Evolutionary conservation across 2,329 filamentous ascomycete genomes (phyloP).

Genomic region (Fonsecaea nubica): DNA sequence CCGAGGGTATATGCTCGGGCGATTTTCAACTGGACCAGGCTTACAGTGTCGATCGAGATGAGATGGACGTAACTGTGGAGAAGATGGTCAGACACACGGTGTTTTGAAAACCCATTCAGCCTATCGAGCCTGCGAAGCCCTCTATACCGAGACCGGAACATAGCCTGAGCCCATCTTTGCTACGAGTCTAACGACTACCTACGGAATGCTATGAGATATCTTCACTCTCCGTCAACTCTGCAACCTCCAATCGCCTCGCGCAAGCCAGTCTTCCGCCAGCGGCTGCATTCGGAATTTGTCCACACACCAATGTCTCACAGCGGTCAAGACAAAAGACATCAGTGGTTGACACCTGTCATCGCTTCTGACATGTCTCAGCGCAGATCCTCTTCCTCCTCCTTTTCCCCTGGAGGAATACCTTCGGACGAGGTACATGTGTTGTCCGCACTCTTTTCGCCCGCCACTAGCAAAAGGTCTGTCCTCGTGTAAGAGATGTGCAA

Average conservation of each 20-base stretch:
- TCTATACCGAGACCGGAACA: conserved; percentile 1
- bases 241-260: not conserved
- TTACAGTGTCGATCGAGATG: not conserved
- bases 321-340: not conserved
- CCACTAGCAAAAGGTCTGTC: not conserved
- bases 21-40: not conserved
- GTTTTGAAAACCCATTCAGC: not conserved
- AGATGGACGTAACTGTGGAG: conserved; percentile 2
- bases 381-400: not conserved
- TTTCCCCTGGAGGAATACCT: not conserved
- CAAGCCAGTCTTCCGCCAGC: not conserved
- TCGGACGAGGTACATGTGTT: not conserved
- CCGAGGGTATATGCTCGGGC: conserved; percentile 20
- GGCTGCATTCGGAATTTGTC: not conserved
- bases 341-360: not conserved
- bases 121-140: not conserved
- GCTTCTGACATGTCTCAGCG: conserved; percentile 10
- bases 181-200: too few relatives aligned
- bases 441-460: not conserved
- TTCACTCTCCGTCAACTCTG: not conserved
- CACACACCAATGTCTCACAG: not conserved
- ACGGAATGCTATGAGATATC: not conserved
- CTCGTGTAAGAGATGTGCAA: not conserved
- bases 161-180: not conserved
- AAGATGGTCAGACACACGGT: not conserved